Conservation (phyloP, 2,329 filamentous ascomycete species). For the Xylariaceae sp. region DNA sequence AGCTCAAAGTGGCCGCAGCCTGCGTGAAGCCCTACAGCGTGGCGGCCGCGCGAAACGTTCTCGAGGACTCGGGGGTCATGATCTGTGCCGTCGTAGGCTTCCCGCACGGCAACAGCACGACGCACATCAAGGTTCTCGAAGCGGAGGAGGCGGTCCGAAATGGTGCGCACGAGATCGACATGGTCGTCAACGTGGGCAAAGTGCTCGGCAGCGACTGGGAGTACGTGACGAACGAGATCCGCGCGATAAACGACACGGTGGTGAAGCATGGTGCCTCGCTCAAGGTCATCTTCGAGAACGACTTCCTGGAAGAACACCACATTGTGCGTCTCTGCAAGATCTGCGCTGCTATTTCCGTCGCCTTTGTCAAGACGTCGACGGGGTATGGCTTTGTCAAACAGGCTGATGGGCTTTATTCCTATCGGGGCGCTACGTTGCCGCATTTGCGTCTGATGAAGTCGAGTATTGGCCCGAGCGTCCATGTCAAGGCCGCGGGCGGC, state of each 20-base stretch:
- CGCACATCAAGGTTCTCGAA: conserved; percentile 49
- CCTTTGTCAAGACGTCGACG: conserved; percentile 56
- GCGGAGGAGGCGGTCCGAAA: conserved; percentile 42
- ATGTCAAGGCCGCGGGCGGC: conserved; percentile 55
- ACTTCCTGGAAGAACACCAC: conserved; percentile 47
- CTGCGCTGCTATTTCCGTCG: conserved; percentile 46
- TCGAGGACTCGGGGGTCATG: conserved; percentile 44
- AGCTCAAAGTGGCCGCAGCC: conserved; percentile 48
- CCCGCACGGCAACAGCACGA: conserved; percentile 54
- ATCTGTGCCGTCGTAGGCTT: conserved; percentile 58
- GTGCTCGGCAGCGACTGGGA: conserved; percentile 51
- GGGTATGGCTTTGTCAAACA: conserved; percentile 58
- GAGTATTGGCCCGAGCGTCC: conserved; percentile 39
- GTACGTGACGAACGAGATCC: conserved; percentile 50
- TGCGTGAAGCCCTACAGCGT: conserved; percentile 56
- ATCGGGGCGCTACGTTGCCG: conserved; percentile 47
- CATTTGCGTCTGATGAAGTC: conserved; percentile 51
- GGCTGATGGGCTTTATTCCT: conserved; percentile 45
- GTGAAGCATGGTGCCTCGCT: conserved; percentile 40
- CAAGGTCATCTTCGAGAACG: conserved; percentile 61
- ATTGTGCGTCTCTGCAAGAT: conserved; percentile 51
- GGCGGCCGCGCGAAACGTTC: conserved; percentile 41
- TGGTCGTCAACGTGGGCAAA: conserved; percentile 58
- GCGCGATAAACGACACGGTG: conserved; percentile 45
- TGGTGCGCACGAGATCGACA: conserved; percentile 52